These are phyloP conservation scores for Fragaria iinumae DNA, from an alignment of 306 rosid species.

Conservation along the genomic window DNA sequence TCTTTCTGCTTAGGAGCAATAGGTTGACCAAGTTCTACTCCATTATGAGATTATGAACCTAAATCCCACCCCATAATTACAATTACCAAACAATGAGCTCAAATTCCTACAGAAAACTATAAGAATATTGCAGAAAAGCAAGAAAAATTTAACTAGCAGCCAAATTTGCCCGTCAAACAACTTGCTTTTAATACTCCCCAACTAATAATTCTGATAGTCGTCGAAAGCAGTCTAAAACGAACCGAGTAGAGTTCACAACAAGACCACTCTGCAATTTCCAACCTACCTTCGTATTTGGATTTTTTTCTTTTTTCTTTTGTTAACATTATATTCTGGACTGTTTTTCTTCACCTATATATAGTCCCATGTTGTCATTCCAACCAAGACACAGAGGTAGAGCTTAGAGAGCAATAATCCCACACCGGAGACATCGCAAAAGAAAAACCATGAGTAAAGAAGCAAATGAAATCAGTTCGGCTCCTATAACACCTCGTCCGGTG, in stretches of 20 bases:
- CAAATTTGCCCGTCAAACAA: conserved; percentile 32
- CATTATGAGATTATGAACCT: background rate
- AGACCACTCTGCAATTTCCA: background rate
- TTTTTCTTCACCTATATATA: conserved; percentile 20
- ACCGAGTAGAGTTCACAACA: background rate
- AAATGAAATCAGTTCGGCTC: conserved; percentile 63
- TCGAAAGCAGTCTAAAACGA: conserved; percentile 29
- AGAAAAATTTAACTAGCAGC: conserved; percentile 22
- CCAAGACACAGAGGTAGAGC: conserved; percentile 10
- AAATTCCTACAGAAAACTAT: background rate
- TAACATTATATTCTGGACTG: background rate
- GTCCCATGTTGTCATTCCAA: background rate
- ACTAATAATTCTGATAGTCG: conserved; percentile 18
- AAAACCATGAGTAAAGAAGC: conserved; percentile 38
- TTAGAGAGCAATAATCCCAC: background rate
- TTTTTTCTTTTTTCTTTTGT: background rate
- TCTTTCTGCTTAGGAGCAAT: conserved; percentile 10
- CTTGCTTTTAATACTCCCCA: conserved; percentile 7
- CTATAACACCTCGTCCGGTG: conserved; percentile 52
- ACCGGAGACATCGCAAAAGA: background rate
- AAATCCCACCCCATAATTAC: background rate
- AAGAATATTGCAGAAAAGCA: background rate
- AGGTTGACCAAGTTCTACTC: conserved; percentile 24
- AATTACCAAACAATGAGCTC: background rate
- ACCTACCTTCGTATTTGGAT: background rate